These are phyloP conservation scores for Leptographium lundbergii DNA, from an alignment of 2,329 filamentous ascomycete species.

Conservation along the genomic window DNA sequence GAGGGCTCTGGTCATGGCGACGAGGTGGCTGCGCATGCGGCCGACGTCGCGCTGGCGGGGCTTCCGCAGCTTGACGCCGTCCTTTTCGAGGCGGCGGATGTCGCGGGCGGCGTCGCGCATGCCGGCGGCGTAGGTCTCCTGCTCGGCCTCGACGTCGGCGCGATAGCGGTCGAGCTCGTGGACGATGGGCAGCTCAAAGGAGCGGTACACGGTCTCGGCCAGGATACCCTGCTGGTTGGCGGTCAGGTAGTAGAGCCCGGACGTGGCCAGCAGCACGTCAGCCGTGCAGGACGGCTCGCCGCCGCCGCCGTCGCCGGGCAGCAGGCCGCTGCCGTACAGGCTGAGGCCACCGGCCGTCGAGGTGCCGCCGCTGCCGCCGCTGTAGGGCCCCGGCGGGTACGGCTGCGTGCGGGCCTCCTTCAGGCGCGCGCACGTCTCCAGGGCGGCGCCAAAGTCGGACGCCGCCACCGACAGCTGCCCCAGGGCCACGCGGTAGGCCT, in stretches of 20 bases:
- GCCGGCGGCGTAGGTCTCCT: constrained; percentile 43
- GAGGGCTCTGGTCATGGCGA: constrained; percentile 47
- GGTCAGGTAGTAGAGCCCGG: constrained; percentile 53
- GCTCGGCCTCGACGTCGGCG: constrained; percentile 50
- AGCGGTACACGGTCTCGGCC: constrained; percentile 54
- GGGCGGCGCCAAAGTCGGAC: constrained; percentile 49
- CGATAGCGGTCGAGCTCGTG: constrained; percentile 57
- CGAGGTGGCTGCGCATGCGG: constrained; percentile 48
- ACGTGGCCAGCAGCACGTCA: constrained; percentile 47
- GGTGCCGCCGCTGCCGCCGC: background rate
- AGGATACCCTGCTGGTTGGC: constrained; percentile 61
- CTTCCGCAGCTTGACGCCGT: constrained; percentile 46
- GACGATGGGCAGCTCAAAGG: constrained; percentile 56
- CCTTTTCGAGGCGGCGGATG: constrained; percentile 52
- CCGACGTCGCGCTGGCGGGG: constrained; percentile 47
- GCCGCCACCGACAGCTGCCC: constrained; percentile 47
- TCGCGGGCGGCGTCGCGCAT: constrained; percentile 43
- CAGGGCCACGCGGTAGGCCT: constrained; percentile 50
- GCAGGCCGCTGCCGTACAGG: constrained; percentile 9
- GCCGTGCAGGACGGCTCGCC: constrained; percentile 43
- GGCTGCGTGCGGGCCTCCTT: constrained; percentile 53
- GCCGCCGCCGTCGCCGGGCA: background rate
- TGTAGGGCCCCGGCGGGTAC: constrained; percentile 23
- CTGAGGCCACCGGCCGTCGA: constrained; percentile 9
- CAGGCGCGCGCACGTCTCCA: constrained; percentile 55